phyloP scores from a whole-genome alignment of 2,329 filamentous ascomycete species.

The Ceratocystis albifundus region DNA sequence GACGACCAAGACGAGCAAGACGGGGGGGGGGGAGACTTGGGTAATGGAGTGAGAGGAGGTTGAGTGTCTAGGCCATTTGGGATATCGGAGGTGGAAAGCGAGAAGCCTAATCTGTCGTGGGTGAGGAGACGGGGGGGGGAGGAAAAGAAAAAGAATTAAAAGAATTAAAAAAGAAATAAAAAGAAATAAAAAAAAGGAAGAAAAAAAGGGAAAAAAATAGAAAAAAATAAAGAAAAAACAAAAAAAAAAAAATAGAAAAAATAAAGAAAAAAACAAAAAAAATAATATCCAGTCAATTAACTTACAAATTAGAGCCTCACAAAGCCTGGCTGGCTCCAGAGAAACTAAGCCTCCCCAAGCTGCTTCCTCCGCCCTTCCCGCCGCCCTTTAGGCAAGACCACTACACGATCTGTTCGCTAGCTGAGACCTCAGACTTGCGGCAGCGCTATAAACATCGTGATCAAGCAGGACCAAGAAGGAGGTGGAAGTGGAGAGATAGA shows the following conservation, averaged over 20 bases:
- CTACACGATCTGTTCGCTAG: constrained; percentile 8
- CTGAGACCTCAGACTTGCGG: constrained; percentile 7
- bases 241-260: neutral
- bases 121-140: too few relatives aligned
- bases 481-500: neutral
- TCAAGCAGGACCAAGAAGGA: neutral
- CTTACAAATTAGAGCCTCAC: neutral
- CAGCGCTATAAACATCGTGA: constrained; percentile 1
- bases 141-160: too few relatives aligned
- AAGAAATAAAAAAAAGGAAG: neutral
- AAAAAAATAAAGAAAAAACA: neutral
- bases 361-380: neutral
- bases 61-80: too few relatives aligned
- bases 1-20: too few relatives aligned
- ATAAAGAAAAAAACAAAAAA: neutral
- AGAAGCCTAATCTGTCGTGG: too few relatives aligned
- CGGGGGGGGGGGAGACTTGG: too few relatives aligned
- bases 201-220: neutral
- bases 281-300: neutral
- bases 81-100: too few relatives aligned
- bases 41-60: too few relatives aligned
- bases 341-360: neutral
- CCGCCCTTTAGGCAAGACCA: neutral
- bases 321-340: neutral
- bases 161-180: neutral